Percentiles rank a stretch among this genome's conserved stretches.
Evolutionary conservation across 2,329 filamentous ascomycete species (phyloP).

Genomic region (Aureobasidium sp.): DNA sequence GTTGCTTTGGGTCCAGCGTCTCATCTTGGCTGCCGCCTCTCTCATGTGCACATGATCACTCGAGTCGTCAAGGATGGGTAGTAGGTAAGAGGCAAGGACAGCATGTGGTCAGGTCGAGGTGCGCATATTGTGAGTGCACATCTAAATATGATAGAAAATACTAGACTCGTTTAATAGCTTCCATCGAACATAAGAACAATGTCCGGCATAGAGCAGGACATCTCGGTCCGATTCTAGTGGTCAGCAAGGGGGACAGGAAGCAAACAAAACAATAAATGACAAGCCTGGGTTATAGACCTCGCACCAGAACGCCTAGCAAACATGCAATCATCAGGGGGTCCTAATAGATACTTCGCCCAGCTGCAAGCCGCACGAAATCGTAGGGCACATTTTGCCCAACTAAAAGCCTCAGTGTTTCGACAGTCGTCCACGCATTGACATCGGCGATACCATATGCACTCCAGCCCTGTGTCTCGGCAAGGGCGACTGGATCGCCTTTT

Average conservation of each 20-base stretch:
- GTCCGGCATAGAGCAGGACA: background rate
- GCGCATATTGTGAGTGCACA: too few relatives aligned
- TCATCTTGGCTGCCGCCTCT: background rate
- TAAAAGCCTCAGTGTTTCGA: constrained; percentile 68
- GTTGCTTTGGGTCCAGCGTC: constrained; percentile 4
- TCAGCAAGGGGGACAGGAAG: background rate
- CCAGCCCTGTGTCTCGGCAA: constrained; percentile 69
- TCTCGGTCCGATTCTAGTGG: background rate
- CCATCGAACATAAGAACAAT: background rate
- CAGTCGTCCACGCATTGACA: constrained; percentile 74
- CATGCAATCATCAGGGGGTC: constrained; percentile 8
- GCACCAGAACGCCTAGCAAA: constrained; percentile 3
- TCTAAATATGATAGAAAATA: background rate
- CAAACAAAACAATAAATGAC: background rate
- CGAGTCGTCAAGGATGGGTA: background rate
- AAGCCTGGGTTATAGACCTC: background rate
- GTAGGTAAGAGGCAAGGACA: background rate
- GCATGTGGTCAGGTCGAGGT: background rate
- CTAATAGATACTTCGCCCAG: constrained; percentile 45
- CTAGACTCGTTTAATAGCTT: background rate
- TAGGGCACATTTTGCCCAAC: constrained; percentile 83
- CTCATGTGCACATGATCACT: background rate
- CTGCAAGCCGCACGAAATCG: constrained; percentile 73
- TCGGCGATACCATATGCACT: constrained; percentile 71
- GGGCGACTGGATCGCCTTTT: constrained; percentile 58